phyloP scores from a whole-genome alignment of 1,284 basidiomycete species.

The Kalmanozyma brasiliensis region DNA sequence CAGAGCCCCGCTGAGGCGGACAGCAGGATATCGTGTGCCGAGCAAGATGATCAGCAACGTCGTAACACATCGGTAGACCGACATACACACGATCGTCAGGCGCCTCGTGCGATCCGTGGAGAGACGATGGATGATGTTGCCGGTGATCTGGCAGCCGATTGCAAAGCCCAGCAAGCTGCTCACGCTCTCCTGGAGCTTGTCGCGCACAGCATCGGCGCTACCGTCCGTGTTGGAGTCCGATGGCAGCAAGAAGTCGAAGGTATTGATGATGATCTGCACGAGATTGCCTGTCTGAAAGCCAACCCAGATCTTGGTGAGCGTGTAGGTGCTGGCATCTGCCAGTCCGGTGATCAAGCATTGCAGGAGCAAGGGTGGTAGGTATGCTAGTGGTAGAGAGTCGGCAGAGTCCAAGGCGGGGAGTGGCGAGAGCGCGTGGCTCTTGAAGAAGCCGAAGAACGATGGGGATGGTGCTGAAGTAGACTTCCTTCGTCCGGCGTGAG shows the following conservation, averaged over 20 bases:
- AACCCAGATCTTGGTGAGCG: constrained; percentile 36
- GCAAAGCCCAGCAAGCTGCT: constrained; percentile 30
- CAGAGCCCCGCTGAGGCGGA: constrained; percentile 23
- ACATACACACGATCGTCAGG: constrained; percentile 15
- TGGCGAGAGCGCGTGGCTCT: constrained; percentile 14
- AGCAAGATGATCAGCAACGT: constrained; percentile 27
- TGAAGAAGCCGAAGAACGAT: constrained; percentile 1
- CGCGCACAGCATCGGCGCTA: neutral
- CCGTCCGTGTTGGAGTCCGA: constrained; percentile 20
- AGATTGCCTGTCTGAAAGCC: constrained; percentile 54
- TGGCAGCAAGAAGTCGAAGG: constrained; percentile 27
- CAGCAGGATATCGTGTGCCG: constrained; percentile 5
- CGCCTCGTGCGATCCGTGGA: constrained; percentile 14
- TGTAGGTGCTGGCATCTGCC: constrained; percentile 35
- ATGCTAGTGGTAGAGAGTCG: constrained; percentile 16
- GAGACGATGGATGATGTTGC: constrained; percentile 20
- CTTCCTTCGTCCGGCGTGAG: neutral
- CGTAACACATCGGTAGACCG: constrained; percentile 13
- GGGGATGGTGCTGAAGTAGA: neutral
- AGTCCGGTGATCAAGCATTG: constrained; percentile 48
- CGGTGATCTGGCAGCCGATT: constrained; percentile 35
- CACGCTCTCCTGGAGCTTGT: constrained; percentile 20
- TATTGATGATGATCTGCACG: constrained; percentile 42
- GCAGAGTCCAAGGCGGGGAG: constrained; percentile 14
- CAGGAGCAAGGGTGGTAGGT: constrained; percentile 28